Conservation (phyloP, 306 rosid genomes). For the Cercis canadensis region DNA sequence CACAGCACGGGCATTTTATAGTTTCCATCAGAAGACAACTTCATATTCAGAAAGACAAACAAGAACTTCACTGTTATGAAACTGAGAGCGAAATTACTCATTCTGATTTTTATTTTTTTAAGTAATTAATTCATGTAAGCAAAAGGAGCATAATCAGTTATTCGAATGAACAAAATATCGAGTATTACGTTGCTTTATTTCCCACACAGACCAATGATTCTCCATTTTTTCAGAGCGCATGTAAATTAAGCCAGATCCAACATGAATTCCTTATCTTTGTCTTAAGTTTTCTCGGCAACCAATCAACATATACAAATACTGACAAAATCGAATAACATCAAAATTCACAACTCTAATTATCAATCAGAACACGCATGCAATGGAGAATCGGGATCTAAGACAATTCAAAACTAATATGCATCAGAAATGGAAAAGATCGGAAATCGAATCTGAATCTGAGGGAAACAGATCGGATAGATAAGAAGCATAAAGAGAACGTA, state of each 20-base stretch:
- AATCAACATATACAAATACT: constrained; percentile 1
- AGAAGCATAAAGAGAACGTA: constrained; percentile 40
- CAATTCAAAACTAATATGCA: neutral
- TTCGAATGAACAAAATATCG: neutral
- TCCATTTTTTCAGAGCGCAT: neutral
- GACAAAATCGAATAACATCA: constrained; percentile 1
- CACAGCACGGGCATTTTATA: neutral
- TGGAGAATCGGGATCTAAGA: constrained; percentile 51
- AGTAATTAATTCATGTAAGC: constrained; percentile 26
- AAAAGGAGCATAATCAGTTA: constrained; percentile 6
- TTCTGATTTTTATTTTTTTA: constrained; percentile 1
- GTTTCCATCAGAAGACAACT: neutral
- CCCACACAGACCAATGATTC: constrained; percentile 8
- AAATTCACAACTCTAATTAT: neutral
- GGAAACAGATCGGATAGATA: constrained; percentile 17
- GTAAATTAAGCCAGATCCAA: neutral
- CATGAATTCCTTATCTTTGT: neutral
- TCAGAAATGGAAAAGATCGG: neutral
- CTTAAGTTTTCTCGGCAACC: neutral
- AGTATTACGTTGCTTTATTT: neutral
- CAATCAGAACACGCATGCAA: constrained; percentile 47
- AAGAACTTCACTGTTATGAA: neutral
- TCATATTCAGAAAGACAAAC: neutral
- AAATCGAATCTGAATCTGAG: constrained; percentile 18
- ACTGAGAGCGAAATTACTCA: neutral